Base-by-base conservation (phyloP, 768 basidiomycete genomes). In the Rhodosporidiobolus odoratus region DNA sequence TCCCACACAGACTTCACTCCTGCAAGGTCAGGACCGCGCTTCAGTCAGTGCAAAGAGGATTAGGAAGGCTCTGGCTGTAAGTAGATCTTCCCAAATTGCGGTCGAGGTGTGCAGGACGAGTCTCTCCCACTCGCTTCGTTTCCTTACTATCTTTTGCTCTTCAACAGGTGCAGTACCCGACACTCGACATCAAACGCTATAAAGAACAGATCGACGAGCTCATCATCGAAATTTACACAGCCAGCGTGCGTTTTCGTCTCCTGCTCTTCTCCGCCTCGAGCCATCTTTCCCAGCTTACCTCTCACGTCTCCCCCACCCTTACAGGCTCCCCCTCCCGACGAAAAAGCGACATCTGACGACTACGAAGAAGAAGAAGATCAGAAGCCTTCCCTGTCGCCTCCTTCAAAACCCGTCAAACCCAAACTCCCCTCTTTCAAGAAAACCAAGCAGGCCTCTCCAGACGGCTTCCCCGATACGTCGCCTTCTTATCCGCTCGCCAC, bases 141-240 rank as follows among this genome's bases (percentile, higher is more conserved):
- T 3, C 21, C 23, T 2, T n/a, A 10, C 9, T 40, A 12, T 25
- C 7, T 38, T 16, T 27, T 34, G 54, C n/a, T 5, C 4, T 32
- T 56, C 10, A 8, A 21, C 54, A 71, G 69, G 34, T 23, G 6
- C 57, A 71, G 56, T 66, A 58, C 48, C 65, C 69, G 0, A 37
- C 43, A 0, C 60, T 71, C n/a, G 69, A 71, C 27, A 56, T 71
- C 60, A 53, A 58, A 40, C 27, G 30, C 2, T 48, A 71, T 65
- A 71, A 71, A 61, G 37, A 32, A 12, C 65, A 34, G 54, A 71
- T 71, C n/a, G 69, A 71, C n/a, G 60, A 23, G n/a, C 12, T 71
- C 17, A 71, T 61, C 25, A 53, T 43, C 3, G 27, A 56, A 12
- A 47, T 71, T 48, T 71, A 62, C 53, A 56, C 59, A 0, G 64